A percentile compares a stretch with the other conserved stretches of the same genome.
These are phyloP conservation scores for Suillus placidus DNA, from an alignment of 768 basidiomycete genomes.

Conservation along the genomic window DNA sequence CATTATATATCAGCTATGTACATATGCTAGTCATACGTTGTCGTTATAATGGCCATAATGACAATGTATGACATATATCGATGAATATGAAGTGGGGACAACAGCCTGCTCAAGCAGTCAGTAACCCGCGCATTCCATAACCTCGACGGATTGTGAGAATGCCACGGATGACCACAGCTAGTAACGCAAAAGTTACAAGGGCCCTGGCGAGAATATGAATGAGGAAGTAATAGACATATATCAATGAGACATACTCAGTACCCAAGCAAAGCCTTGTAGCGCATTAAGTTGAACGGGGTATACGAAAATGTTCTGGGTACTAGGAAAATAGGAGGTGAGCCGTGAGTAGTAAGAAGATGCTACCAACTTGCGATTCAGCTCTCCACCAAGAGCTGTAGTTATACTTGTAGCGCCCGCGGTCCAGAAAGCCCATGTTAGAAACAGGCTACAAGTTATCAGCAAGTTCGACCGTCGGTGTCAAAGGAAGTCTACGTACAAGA, in stretches of 20 bases:
- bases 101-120: conserved; percentile 37
- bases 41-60: not conserved
- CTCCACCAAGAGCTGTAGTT: conserved; percentile 68
- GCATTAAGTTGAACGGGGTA: conserved; percentile 82
- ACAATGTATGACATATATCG: not conserved
- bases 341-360: not conserved
- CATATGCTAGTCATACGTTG: not conserved
- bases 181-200: conserved; percentile 59
- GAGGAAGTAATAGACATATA: not conserved
- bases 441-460: conserved; percentile 44
- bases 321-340: conserved; percentile 12
- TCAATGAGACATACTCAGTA: conserved; percentile 56
- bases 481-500: conserved; percentile 52
- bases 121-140: conserved; percentile 62
- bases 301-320: conserved; percentile 46
- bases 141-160: conserved; percentile 62
- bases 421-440: conserved; percentile 82
- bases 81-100: not conserved
- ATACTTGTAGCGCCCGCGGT: conserved; percentile 71
- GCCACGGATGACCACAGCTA: conserved; percentile 64
- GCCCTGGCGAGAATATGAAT: conserved; percentile 47
- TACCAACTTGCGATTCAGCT: conserved; percentile 66
- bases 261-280: conserved; percentile 74
- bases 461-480: conserved; percentile 4
- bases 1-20: not conserved